These are phyloP conservation scores for Diversispora eburnea DNA, from an alignment of 192 early-diverging fungal genomes.

Conservation along the genomic window DNA sequence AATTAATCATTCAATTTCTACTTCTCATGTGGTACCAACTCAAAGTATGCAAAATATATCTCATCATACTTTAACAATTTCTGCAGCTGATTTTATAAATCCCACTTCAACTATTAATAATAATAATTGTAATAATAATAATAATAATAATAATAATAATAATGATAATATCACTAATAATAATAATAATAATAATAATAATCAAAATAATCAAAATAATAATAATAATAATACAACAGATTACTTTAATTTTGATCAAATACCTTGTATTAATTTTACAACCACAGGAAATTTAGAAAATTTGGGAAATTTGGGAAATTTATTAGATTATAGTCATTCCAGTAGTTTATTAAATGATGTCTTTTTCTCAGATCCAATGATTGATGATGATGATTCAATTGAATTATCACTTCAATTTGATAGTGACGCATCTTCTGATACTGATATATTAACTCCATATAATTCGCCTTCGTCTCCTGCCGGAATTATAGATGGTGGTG, in stretches of 20 bases:
- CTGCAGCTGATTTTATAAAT: not conserved
- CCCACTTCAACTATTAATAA: not conserved
- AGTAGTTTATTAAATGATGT: conserved; percentile 19
- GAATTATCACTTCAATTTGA: conserved; percentile 19
- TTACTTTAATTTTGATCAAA: not conserved
- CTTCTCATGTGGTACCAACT: not conserved
- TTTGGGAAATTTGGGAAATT: not conserved
- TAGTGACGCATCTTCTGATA: conserved; percentile 26
- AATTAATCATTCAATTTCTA: not conserved
- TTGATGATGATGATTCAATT: conserved; percentile 7
- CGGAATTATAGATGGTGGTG: not conserved
- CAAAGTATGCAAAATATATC: not conserved
- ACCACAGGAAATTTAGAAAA: no score
- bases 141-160: no score
- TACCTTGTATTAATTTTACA: not conserved
- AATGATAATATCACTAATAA: no score
- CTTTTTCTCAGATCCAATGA: conserved; percentile 20
- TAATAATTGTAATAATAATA: no score
- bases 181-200: no score
- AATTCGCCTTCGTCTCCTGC: conserved; percentile 3
- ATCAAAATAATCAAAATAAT: no score
- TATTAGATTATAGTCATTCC: not conserved
- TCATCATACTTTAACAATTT: not conserved
- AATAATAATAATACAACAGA: not conserved
- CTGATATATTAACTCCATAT: conserved; percentile 13